phyloP scores from a whole-genome alignment of 2,329 filamentous ascomycete genomes.

The Epichloe baconii region DNA sequence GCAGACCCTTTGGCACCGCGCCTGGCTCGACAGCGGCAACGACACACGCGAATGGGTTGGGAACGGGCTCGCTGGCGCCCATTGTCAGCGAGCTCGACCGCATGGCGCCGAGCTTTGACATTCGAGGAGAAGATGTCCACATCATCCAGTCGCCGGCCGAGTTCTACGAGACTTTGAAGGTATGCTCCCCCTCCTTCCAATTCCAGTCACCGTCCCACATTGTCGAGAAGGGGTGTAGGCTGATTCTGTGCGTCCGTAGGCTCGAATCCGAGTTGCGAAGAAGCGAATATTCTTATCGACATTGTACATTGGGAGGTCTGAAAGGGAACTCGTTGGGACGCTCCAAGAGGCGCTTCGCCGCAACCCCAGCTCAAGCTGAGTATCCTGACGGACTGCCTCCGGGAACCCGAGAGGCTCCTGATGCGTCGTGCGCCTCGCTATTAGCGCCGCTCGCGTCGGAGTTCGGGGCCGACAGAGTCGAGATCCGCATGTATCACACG shows the following conservation, averaged over 20 bases:
- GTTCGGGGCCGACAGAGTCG: constrained; percentile 73
- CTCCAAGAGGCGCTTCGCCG: constrained; percentile 60
- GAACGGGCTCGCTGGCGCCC: constrained; percentile 33
- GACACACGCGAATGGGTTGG: constrained; percentile 10
- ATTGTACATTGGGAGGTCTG: constrained; percentile 87
- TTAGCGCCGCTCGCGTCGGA: constrained; percentile 72
- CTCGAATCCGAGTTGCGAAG: constrained; percentile 70
- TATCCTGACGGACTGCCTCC: constrained; percentile 80
- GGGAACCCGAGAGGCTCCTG: constrained; percentile 79
- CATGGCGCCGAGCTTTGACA: constrained; percentile 80
- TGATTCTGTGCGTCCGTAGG: constrained; percentile 26
- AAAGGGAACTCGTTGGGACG: constrained; percentile 74
- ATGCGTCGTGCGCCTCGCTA: constrained; percentile 77
- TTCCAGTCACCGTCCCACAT: too few species aligned
- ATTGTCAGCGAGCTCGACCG: constrained; percentile 66
- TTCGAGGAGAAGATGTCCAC: constrained; percentile 66
- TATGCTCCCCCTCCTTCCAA: constrained; percentile 17
- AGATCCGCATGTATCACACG: constrained; percentile 96
- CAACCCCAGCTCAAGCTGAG: constrained; percentile 68
- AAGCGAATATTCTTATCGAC: constrained; percentile 84
- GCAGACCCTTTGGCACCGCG: constrained; percentile 27
- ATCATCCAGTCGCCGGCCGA: constrained; percentile 71
- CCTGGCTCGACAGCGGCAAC: constrained; percentile 19
- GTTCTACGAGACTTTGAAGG: constrained; percentile 88
- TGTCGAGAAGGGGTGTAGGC: too few species aligned